These are phyloP conservation scores for Vanderwaltozyma verrucispora DNA, from an alignment of 805 yeast species.

Conservation along the genomic window DNA sequence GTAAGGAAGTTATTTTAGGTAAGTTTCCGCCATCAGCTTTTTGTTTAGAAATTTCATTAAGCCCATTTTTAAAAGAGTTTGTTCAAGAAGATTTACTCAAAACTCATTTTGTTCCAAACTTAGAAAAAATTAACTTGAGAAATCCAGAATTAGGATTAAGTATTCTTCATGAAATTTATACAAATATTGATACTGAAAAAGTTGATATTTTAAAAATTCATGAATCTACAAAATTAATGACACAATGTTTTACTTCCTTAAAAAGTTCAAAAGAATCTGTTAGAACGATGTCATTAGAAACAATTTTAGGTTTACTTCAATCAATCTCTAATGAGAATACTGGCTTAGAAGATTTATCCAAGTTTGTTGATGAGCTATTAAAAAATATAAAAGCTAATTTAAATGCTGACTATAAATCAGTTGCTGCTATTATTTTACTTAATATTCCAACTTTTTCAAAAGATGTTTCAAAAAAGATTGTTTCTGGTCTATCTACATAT, in stretches of 20 bases:
- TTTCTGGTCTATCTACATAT: conserved; percentile 38
- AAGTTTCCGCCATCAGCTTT: conserved; percentile 34
- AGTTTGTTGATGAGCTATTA: conserved; percentile 42
- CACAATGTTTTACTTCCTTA: conserved; percentile 43
- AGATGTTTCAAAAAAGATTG: conserved; percentile 31
- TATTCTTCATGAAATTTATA: conserved; percentile 40
- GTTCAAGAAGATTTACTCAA: conserved; percentile 32
- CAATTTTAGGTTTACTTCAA: conserved; percentile 21
- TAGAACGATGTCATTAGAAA: conserved; percentile 38
- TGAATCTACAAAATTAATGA: conserved; percentile 37
- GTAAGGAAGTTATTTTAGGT: conserved; percentile 35
- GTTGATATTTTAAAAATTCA: conserved; percentile 36
- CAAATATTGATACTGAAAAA: conserved; percentile 19
- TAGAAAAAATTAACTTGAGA: conserved; percentile 68
- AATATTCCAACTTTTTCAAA: conserved; percentile 20
- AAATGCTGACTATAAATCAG: conserved; percentile 53
- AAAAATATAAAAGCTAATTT: conserved; percentile 49
- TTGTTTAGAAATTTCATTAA: conserved; percentile 35
- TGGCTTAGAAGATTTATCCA: conserved; percentile 22
- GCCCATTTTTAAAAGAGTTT: conserved; percentile 36
- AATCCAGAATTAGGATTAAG: conserved; percentile 64
- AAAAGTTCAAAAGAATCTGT: conserved; percentile 65
- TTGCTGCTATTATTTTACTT: conserved; percentile 38
- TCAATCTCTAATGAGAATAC: conserved; percentile 15
- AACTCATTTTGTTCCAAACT: conserved; percentile 39